A percentile compares a stretch with the other conserved stretches of the same genome.
These are phyloP conservation scores for Pyracantha coccinea DNA, from an alignment of 331 rosid species.

Conservation along the genomic window DNA sequence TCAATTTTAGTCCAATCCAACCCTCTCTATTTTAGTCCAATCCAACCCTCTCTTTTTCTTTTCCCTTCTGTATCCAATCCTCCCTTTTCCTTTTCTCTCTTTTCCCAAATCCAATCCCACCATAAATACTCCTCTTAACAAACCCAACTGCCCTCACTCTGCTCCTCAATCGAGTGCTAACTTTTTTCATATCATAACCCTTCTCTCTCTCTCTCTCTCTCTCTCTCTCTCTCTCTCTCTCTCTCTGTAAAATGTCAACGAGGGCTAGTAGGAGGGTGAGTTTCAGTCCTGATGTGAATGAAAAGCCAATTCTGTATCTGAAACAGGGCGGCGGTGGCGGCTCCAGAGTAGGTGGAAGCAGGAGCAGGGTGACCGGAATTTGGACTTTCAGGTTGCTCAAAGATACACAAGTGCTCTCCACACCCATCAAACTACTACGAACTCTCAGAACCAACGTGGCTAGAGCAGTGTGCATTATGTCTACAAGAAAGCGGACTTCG, in stretches of 20 bases:
- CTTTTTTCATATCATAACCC: no score
- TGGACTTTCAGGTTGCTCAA: conserved; percentile 24
- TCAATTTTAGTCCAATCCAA: neutral
- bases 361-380: conserved; percentile 33
- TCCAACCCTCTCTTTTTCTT: conserved; percentile 25
- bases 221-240: conserved; percentile 10
- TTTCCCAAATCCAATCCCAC: conserved; percentile 7
- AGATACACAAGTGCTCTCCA: conserved; percentile 5
- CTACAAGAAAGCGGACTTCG: conserved; percentile 46
- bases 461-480: conserved; percentile 41
- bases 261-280: conserved; percentile 46
- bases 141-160: conserved; percentile 19
- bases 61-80: conserved; percentile 7
- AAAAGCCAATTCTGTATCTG: conserved; percentile 38
- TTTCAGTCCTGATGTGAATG: conserved; percentile 71
- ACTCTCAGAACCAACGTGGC: conserved; percentile 57
- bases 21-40: conserved; percentile 5
- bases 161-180: neutral
- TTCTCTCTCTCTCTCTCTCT: neutral
- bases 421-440: conserved; percentile 38
- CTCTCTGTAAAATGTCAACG: conserved; percentile 38
- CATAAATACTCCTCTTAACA: conserved; percentile 31
- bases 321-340: conserved; percentile 21
- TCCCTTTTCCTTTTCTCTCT: conserved; percentile 15
- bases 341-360: conserved; percentile 25